These are phyloP conservation scores for Pulicaria dysenterica DNA, from an alignment of 129 eudicot genomes.

Conservation along the genomic window DNA sequence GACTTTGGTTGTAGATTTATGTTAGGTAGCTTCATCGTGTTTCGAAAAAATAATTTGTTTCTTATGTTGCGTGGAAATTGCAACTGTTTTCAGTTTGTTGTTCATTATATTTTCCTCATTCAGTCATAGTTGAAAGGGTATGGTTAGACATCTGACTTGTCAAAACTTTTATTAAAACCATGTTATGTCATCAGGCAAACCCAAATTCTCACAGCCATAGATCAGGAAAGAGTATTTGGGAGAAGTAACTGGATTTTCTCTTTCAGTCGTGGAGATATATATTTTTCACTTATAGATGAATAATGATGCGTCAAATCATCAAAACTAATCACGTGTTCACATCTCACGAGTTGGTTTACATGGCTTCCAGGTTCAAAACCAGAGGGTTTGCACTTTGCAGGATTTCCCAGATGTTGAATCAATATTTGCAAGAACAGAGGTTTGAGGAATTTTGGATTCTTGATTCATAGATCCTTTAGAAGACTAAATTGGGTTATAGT, in stretches of 20 bases:
- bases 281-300: not conserved
- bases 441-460: slow-evolving; percentile 37
- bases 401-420: slow-evolving; percentile 31
- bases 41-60: slow-evolving; percentile 4
- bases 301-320: not conserved
- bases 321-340: not conserved
- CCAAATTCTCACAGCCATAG: too few relatives aligned
- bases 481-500: slow-evolving; percentile 29
- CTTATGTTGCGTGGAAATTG: not conserved
- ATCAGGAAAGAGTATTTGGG: not conserved
- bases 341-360: slow-evolving; percentile 14
- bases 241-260: not conserved
- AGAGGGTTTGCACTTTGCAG: slow-evolving; percentile 30
- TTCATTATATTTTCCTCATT: slow-evolving; percentile 18
- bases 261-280: not conserved
- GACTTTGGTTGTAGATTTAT: slow-evolving; percentile 4
- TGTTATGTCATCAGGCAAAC: not conserved
- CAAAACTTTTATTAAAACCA: not conserved
- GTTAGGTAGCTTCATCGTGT: not conserved
- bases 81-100: not conserved
- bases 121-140: not conserved
- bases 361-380: slow-evolving; percentile 45
- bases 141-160: not conserved
- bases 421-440: slow-evolving; percentile 32
- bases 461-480: slow-evolving; percentile 31